Evolutionary conservation across 208 protist genomes (phyloP), one percentile per base, ranked within the genome.

Genomic region (Naegleria fowleri): DNA sequence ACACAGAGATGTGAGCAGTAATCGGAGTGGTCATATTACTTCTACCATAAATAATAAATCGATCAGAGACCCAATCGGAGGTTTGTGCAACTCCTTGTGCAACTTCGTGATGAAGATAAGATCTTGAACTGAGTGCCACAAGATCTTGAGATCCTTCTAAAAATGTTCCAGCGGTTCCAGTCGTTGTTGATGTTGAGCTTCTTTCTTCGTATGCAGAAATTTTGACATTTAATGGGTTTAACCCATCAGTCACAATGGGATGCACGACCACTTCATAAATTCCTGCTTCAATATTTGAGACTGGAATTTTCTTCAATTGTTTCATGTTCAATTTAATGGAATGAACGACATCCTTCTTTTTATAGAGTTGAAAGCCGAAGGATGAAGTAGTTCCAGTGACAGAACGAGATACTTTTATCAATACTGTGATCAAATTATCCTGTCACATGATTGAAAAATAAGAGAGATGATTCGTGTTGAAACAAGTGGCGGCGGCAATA

Each of bases 31-130:
- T 29, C 19, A 36, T 36, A 36, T 79, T 79, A 79, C 67, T 79
- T 79, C 29, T 79, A 36, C 67, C 67, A 79, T 79, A 79, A 79
- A 79, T 79, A 13, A 36, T 79, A 79, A 79, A 79, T 79, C 67
- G 19, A 25, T 79, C 29, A 36, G 67, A 79, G 29, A 36, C 19
- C 67, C 67, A 79, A 79, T 79, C 67, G 2, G 67, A 36, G 9
- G 67, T 79, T 79, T 79, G 67, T 29, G 55, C 55, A 15, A 67
- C 55, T 67, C 55, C 55, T 29, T 67, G 55, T 67, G 55, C 11
- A 4, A 67, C 55, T 79, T 79, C 67, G 9, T 29, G 29, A 79
- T 79, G 67, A 19, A 79, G n/a, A 36, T 79, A 36, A 0, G 16
- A 36, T 36, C 9, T 36, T 36, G 16, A 36, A 13, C 25, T n/a